Conservation (phyloP, 257 asterid species). For the Osmanthus fragrans region DNA sequence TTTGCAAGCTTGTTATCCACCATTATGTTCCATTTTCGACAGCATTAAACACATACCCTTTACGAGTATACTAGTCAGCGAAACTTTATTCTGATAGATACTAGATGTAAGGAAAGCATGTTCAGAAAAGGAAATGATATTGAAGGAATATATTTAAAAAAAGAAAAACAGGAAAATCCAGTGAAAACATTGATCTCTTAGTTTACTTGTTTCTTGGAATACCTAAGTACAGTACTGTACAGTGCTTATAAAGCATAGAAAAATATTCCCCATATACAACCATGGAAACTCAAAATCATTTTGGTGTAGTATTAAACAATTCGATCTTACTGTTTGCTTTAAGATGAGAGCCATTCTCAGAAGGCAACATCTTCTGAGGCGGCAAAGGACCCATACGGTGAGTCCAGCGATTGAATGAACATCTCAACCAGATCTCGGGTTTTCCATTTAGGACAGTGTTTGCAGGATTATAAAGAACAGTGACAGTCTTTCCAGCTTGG, state of each 20-base stretch:
- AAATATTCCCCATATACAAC: not conserved
- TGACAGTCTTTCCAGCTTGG: constrained; percentile 80
- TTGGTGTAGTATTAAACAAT: not conserved
- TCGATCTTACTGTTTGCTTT: constrained; percentile 67
- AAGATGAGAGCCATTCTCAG: constrained; percentile 67
- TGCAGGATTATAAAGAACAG: constrained; percentile 78
- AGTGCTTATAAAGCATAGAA: not conserved
- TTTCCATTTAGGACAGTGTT: constrained; percentile 87
- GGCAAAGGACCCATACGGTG: constrained; percentile 83
- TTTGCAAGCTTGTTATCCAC: constrained; percentile 8
- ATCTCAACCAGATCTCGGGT: constrained; percentile 94
- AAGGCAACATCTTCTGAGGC: constrained; percentile 81
- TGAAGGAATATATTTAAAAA: not conserved
- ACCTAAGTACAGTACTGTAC: too few species aligned
- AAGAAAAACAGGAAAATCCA: not conserved
- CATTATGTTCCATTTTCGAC: not conserved
- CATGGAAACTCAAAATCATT: not conserved
- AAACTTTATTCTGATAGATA: constrained; percentile 1
- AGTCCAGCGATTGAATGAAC: constrained; percentile 97
- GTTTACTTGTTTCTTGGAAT: not conserved
- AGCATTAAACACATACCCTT: not conserved
- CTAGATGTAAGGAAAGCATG: not conserved
- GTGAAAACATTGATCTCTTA: not conserved
- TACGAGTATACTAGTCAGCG: not conserved
- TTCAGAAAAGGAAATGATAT: not conserved